Evolutionary conservation across 208 protist genomes (phyloP), one percentile per base, ranked within the genome.

Genomic region (Endotrypanum monterogeii): DNA sequence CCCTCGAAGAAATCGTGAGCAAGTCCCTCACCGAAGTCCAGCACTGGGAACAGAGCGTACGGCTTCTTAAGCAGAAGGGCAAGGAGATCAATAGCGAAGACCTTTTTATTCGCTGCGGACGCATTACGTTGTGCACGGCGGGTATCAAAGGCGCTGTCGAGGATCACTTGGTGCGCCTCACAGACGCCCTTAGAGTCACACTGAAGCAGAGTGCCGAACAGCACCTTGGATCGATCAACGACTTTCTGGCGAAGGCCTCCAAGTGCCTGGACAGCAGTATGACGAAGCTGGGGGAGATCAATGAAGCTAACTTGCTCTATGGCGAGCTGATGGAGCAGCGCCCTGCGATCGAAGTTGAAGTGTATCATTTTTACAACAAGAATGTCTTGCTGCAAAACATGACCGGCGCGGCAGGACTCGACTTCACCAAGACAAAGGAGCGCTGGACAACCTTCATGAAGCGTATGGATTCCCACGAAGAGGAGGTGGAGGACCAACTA

Each of bases 11-110:
- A 32, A 95, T 98, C 74, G 94, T 98, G 16, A 85, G 86, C 30
- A 76, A 89, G 66, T 80, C 94, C 37, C 75, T 99, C 51, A 92
- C 80, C 5, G 92, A 98, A 76, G 94, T 98, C n/a, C 87, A 91
- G 67, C 94, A 99, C 70, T 99, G 92, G 93, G 97, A 99, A 80
- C 88, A 94, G 80, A 98, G 97, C 76, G 95, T 99, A 69, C 93
- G 94, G 12, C 79, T 98, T 66, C 84, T 99, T 18, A 98, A 99
- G 84, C 85, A 97, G 71, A 98, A 98, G 78, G 94, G 93, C 35
- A 97, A 98, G 83, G 96, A 99, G 69, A 96, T 98, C 65, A 98
- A 98, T 78, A 69, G 87, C 51, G 89, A 99, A 71, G 97, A 98
- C 11, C 89, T 98, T 51, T 90, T 92, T 71, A 93, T 98, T 73